These are phyloP conservation scores for Agrocybe praecox DNA, from an alignment of 768 basidiomycete species.

Conservation along the genomic window DNA sequence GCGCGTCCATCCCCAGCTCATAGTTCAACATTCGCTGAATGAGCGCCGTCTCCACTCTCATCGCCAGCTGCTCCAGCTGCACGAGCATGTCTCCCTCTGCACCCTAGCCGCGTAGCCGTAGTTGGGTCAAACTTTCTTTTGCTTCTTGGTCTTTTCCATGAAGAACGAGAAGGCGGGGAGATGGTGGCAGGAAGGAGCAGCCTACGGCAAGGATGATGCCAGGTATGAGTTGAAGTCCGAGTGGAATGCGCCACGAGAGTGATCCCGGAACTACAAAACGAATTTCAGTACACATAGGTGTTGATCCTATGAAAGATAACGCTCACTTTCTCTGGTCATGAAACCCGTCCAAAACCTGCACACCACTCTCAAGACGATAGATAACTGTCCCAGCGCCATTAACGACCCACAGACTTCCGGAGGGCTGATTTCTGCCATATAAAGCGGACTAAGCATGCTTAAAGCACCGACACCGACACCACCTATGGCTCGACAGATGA, in stretches of 20 bases:
- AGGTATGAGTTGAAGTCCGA: slow-evolving; percentile 71
- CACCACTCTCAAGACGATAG: slow-evolving; percentile 81
- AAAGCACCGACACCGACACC: slow-evolving; percentile 81
- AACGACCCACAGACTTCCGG: slow-evolving; percentile 81
- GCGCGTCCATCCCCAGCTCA: slow-evolving; percentile 6
- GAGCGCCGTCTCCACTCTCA: slow-evolving; percentile 66
- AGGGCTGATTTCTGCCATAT: slow-evolving; percentile 85
- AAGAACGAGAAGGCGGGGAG: slow-evolving; percentile 60
- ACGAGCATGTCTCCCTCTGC: slow-evolving; percentile 48
- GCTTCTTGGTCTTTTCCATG: slow-evolving; percentile 63
- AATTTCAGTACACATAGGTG: too few relatives aligned
- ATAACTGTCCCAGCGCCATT: slow-evolving; percentile 77
- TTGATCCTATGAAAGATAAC: too few relatives aligned
- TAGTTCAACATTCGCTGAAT: slow-evolving; percentile 36
- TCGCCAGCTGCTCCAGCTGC: slow-evolving; percentile 76
- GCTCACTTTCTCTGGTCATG: slow-evolving; percentile 63
- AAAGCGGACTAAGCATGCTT: slow-evolving; percentile 79
- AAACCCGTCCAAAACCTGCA: slow-evolving; percentile 86
- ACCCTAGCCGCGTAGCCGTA: slow-evolving; percentile 49
- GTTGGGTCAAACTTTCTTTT: slow-evolving; percentile 51
- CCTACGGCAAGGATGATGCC: slow-evolving; percentile 68
- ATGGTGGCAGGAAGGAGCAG: slow-evolving; percentile 59
- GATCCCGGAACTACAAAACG: slow-evolving; percentile 53
- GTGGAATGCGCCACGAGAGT: slow-evolving; percentile 76
- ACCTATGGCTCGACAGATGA: slow-evolving; percentile 73